Base-by-base conservation (phyloP, 345 rosid genomes). In the Ceriops zippeliana region DNA sequence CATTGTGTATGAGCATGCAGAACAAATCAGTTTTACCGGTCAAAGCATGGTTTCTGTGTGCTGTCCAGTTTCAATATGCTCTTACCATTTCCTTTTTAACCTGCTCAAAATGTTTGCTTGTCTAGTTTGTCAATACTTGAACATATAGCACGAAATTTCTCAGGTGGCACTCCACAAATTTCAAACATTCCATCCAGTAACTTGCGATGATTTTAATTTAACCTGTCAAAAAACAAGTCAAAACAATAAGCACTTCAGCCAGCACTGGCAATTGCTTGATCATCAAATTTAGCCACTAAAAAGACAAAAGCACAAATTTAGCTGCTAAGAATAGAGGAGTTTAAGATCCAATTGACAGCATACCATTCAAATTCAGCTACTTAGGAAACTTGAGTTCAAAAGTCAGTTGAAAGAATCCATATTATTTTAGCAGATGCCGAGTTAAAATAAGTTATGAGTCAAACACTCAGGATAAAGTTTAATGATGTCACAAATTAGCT, bases 51-150 rank as follows among this genome's bases (percentile, higher is more conserved):
- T 11, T 42, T 42, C 16, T 3, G 49, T 42, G 49, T 42, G 49
- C 17, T 42, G 15, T 11, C 1, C 3, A 42, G 49, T 10, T 42
- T 42, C 15, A 13, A 63, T 22, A 57, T 11, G 21, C 22, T 63
- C 86, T 84, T 59, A 90, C 96, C 97, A 92, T 92, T 86, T 91
- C 99, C 65, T 74, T 91, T 76, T 86, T 85, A 58, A 95, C 86
- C 78, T 91, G 91, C 82, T 87, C 91, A 53, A 93, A n/a, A 88
- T 17, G 97, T 68, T 75, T 84, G 96, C 75, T 93, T 91, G 84
- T 93, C 97, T 66, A 93, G 76, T 79, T 93, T 91, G 76, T 93
- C 98, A 8, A 91, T 88, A 70, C 98, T 95, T 31, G 97, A 95
- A 68, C 99, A 95, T 68, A 95, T 90, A 58, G 96, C 82, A 77